Evolutionary conservation across 2,329 filamentous ascomycete species (phyloP).

Genomic region (Diaporthe ampelina): DNA sequence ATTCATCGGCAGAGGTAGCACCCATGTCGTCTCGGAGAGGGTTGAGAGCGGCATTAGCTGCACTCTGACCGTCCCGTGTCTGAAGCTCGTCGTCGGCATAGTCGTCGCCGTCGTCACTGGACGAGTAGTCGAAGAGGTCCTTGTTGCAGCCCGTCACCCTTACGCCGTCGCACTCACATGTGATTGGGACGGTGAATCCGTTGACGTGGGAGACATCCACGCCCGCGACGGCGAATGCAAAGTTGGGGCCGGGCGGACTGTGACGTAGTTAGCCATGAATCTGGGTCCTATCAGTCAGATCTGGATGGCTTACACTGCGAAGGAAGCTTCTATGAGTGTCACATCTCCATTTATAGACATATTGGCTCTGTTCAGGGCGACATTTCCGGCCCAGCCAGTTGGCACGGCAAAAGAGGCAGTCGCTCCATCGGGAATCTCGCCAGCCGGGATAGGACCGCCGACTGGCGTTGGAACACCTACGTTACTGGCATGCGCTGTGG

Average conservation of each 20-base stretch:
- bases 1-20: slow-evolving; percentile 33
- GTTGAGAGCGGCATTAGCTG: slow-evolving; percentile 43
- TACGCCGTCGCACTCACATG: slow-evolving; percentile 40
- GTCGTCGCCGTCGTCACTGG: too few species aligned
- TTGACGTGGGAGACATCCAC: slow-evolving; percentile 46
- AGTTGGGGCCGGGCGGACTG: background rate
- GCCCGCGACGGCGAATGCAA: slow-evolving; percentile 34
- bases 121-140: slow-evolving; percentile 38
- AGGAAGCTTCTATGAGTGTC: slow-evolving; percentile 42
- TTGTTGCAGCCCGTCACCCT: slow-evolving; percentile 46
- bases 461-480: slow-evolving; percentile 33
- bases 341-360: slow-evolving; percentile 34
- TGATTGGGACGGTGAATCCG: slow-evolving; percentile 45
- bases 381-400: slow-evolving; percentile 44
- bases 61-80: slow-evolving; percentile 42
- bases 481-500: slow-evolving; percentile 42
- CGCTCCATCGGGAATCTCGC: slow-evolving; percentile 38
- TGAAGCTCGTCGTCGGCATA: background rate
- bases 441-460: slow-evolving; percentile 36
- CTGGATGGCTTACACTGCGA: slow-evolving; percentile 14
- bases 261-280: background rate
- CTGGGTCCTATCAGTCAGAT: background rate
- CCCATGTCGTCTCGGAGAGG: slow-evolving; percentile 38
- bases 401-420: slow-evolving; percentile 42
- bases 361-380: slow-evolving; percentile 42